Evolutionary conservation across 2,329 filamentous ascomycete genomes (phyloP), one percentile per base, ranked within the genome.

Genomic region (Myriosclerotinia duriaeana): DNA sequence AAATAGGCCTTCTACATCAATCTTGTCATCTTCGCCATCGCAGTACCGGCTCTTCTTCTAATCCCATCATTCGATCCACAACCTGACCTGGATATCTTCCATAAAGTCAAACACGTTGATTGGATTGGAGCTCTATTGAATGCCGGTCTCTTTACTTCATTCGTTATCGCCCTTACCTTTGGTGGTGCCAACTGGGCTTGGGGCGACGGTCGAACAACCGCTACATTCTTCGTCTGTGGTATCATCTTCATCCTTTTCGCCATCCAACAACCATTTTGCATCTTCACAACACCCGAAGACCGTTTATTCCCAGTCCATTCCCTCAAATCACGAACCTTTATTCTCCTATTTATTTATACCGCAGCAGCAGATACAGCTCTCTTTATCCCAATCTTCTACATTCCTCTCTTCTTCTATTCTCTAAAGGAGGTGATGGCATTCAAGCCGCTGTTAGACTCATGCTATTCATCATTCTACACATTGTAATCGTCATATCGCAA

Each of bases 351-450:
- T 65, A 42, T 66, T 7, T 38, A n/a, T 22, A 80, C 78, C 0
- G 72, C 76, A 2, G 58, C 58, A 7, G 76, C 76, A 0, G 78
- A 75, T 8, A 75, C 78, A 3, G 74, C 76, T 9, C 74, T 78
- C 20, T 78, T 80, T 26, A 78, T 82, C 48, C 71, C 80, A 1
- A 74, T 77, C 5, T 80, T 79, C 72, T 81, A 81, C 67, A 74
- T 82, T 34, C 81, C 82, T 2, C 74, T 83, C 65, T 83, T 80
- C 76, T 82, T 84, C 73, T 79, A 73, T 77, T 78, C 52, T 76
- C 82, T 67, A 76, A 76, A 66, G 76, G 75, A 22, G 74, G 76
- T 59, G 71, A 67, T 46, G 74, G 77, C 0, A 74, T 75, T 7
- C 56, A 70, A 59, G 76, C 77, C 0, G 79, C 78, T 17, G 73